Evolutionary conservation across 768 basidiomycete genomes (phyloP).

Genomic region (Lyophyllum semitale): DNA sequence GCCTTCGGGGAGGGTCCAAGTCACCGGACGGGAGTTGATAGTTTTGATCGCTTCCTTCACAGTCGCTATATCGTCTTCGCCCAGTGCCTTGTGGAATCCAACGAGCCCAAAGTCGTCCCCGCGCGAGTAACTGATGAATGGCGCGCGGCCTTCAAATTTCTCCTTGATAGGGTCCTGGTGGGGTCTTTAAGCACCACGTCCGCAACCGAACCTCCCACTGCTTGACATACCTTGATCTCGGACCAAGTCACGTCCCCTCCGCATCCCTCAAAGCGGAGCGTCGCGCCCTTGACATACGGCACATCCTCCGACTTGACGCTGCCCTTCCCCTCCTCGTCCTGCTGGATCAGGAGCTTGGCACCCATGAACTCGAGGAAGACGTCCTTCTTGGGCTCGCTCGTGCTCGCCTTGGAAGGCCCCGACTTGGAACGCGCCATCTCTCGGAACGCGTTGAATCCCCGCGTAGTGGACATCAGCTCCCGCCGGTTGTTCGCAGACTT

Average conservation of each 20-base stretch:
- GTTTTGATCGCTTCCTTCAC: conserved; percentile 67
- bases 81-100: conserved; percentile 65
- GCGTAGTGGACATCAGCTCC: conserved; percentile 49
- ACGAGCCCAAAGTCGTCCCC: conserved; percentile 53
- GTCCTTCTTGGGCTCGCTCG: conserved; percentile 47
- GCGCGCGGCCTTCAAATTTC: conserved; percentile 48
- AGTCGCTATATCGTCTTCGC: conserved; percentile 71
- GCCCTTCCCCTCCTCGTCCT: conserved; percentile 63
- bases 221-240: conserved; percentile 47
- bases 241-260: conserved; percentile 49
- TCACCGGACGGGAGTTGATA: conserved; percentile 63
- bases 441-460: conserved; percentile 81
- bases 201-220: neutral
- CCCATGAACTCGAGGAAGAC: conserved; percentile 79
- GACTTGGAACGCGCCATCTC: conserved; percentile 52
- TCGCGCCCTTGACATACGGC: conserved; percentile 54
- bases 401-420: conserved; percentile 23
- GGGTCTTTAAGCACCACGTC: neutral
- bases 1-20: conserved; percentile 69
- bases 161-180: conserved; percentile 48
- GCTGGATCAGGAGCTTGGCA: conserved; percentile 61
- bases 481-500: conserved; percentile 64
- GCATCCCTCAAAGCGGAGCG: conserved; percentile 59
- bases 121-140: conserved; percentile 51
- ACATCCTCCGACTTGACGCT: conserved; percentile 62